Conservation (phyloP, 164 flowering plant genomes). For the grape (Vitis vinifera) region ASM3070453v1 NC_081810.1:23906001-23906500, state of each 20-base stretch:
- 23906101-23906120: background rate
- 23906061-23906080: background rate
- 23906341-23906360: too few relatives aligned
- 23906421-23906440: too few relatives aligned
- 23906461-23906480: too few relatives aligned
- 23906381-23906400: too few relatives aligned
- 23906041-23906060: background rate
- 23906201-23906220: constrained; percentile 75
- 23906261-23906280: constrained; percentile 85
- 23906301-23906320: background rate
- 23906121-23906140: background rate
- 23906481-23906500: too few relatives aligned
- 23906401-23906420: too few relatives aligned
- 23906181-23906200: constrained; percentile 87
- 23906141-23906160: constrained; percentile 90
- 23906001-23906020: too few relatives aligned
- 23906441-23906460: too few relatives aligned
- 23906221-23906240: constrained; percentile 92
- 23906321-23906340: too few relatives aligned
- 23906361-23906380: too few relatives aligned
- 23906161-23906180: constrained; percentile 90
- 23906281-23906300: constrained; percentile 62
- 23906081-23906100: too few relatives aligned
- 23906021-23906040: too few relatives aligned
- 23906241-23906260: constrained; percentile 93